Base-by-base conservation (phyloP, 257 asterid genomes). In the Plantago elongata region DNA sequence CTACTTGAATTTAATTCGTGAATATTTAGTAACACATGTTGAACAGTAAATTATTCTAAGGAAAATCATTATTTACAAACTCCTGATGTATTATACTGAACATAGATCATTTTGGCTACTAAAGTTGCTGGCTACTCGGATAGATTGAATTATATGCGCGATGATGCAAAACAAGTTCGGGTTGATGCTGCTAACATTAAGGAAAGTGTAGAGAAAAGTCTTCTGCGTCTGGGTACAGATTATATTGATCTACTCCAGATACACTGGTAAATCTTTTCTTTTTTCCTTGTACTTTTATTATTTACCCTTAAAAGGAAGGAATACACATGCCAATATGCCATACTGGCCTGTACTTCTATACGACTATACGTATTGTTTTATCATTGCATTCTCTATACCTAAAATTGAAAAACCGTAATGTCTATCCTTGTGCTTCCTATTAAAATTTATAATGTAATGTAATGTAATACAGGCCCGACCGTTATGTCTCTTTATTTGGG, bases 201-300 rank as follows among this genome's bases (percentile, higher is more conserved):
- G 81, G 96, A 91, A 77, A 91, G 98, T 70, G 95, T 91, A 50
- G 98, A 85, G 71, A 86, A 88, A 76, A 91, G 98, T 70, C 96
- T 91, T 67, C 79, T 82, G 74, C 96, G 98, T 51, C 89, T 91
- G 46, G 76, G 82, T 70, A 91, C 91, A 44, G 96, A 91, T 79
- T 88, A 88, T 82, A 91, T 91, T 51, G 96, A 91, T 80, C 77
- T 91, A 57, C 95, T 91, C 64, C 98, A 91, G 74, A 91, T 91
- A 75, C 98, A 91, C 63, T 91, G 98, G 98, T 88, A 81, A 81
- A 74, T 12, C 47, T 54, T 22, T 34, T 49, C 51, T 48, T 40
- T 48, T 11, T 30, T 54, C 45, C 29, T 57, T n/a, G 38, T 57
- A 38, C 4, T 34, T 34, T 34, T 34, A 4, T 7, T 34, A 4